phyloP scores from a whole-genome alignment of 1,284 basidiomycete species.

The Puccinia triticina region DNA sequence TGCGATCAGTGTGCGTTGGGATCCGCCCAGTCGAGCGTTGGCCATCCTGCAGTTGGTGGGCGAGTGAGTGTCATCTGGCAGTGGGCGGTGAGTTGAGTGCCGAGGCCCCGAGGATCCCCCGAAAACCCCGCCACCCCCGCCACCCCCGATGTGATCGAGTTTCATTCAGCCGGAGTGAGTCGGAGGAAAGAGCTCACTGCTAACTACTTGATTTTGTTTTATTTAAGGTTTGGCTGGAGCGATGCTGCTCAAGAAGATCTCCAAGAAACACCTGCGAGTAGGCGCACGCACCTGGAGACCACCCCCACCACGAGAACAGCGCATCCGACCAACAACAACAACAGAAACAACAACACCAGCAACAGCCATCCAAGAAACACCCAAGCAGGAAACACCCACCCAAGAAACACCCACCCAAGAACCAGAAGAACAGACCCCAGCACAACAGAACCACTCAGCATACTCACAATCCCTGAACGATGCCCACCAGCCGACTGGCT shows the following conservation, averaged over 20 bases:
- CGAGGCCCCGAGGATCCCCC: too few relatives aligned
- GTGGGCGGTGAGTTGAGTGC: too few relatives aligned
- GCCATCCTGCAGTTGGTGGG: constrained; percentile 29
- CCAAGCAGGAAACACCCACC: background rate
- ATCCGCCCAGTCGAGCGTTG: constrained; percentile 41
- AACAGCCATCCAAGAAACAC: background rate
- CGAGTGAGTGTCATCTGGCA: background rate
- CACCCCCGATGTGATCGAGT: too few relatives aligned
- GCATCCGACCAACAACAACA: background rate
- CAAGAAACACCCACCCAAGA: too few relatives aligned
- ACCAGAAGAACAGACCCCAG: background rate
- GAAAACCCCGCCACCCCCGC: too few relatives aligned
- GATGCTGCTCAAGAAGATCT: constrained; percentile 43
- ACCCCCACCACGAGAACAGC: constrained; percentile 27
- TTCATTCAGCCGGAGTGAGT: too few relatives aligned
- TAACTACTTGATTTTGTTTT: background rate
- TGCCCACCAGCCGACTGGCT: background rate
- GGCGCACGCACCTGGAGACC: constrained; percentile 49
- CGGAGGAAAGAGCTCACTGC: too few relatives aligned
- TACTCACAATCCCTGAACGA: constrained; percentile 23
- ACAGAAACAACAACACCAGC: background rate
- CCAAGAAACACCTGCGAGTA: constrained; percentile 44
- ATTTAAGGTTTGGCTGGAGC: too few relatives aligned
- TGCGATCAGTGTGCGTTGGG: constrained; percentile 79
- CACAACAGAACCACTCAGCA: background rate